phyloP scores from a whole-genome alignment of 2,329 filamentous ascomycete species.

The Venturiaceae sp. region DNA sequence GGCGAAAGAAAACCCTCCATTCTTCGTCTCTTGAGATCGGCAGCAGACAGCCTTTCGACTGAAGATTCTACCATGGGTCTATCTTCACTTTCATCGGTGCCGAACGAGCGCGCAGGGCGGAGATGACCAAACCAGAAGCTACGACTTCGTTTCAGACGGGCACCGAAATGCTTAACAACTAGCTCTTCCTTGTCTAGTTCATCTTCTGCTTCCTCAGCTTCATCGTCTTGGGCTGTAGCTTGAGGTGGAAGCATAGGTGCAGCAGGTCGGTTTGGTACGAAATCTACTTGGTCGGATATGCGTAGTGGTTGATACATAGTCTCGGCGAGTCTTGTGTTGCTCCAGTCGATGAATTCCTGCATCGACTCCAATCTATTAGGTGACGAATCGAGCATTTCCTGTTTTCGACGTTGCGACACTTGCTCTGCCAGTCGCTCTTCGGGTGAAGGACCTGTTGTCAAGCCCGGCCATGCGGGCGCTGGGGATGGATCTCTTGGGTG shows the following conservation, averaged over 20 bases:
- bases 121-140: no score
- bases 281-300: background rate
- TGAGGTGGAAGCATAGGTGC: background rate
- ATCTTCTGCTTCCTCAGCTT: background rate
- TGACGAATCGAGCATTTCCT: background rate
- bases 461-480: background rate
- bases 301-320: background rate
- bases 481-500: slow-evolving; percentile 16
- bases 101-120: background rate
- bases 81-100: no score
- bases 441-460: background rate
- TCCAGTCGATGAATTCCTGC: background rate
- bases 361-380: background rate
- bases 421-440: background rate
- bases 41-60: no score
- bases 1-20: no score
- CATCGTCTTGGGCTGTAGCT: background rate
- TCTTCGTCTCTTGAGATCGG: no score
- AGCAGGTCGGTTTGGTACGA: no score
- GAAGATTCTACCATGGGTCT: background rate
- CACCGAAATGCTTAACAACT: background rate
- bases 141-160: no score
- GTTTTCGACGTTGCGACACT: background rate
- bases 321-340: background rate
- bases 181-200: background rate